Evolutionary conservation across 2,329 filamentous ascomycete species (phyloP).

Genomic region (Massarina eburnea): DNA sequence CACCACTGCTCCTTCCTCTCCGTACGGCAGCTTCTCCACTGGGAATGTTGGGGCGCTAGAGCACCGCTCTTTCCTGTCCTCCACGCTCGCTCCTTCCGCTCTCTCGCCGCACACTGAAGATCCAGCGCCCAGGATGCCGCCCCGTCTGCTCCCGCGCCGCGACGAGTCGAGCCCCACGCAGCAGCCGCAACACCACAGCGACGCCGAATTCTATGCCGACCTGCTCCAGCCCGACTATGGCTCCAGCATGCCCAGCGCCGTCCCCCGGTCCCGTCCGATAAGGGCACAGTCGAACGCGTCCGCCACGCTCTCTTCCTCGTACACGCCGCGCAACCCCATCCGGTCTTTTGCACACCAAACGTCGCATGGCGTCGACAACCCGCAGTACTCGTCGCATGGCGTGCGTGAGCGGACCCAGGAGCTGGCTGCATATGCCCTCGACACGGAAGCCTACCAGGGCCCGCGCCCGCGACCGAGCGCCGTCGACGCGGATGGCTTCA

Average conservation of each 20-base stretch:
- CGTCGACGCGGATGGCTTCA: constrained; percentile 24
- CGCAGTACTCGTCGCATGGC: constrained; percentile 71
- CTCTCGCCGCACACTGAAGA: too few relatives aligned
- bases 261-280: constrained; percentile 30
- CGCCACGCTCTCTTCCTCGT: constrained; percentile 29
- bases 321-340: constrained; percentile 58
- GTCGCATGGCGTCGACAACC: constrained; percentile 64
- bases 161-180: constrained; percentile 18
- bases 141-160: constrained; percentile 20
- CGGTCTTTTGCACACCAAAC: constrained; percentile 72
- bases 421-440: constrained; percentile 77
- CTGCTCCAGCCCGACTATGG: constrained; percentile 23
- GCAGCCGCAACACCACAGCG: constrained; percentile 32
- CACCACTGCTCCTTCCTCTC: too few relatives aligned
- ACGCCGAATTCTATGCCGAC: constrained; percentile 30
- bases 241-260: constrained; percentile 20
- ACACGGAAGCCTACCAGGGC: constrained; percentile 36
- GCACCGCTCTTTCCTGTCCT: too few relatives aligned
- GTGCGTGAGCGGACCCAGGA: constrained; percentile 87
- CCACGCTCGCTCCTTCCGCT: too few relatives aligned
- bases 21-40: too few relatives aligned
- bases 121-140: constrained; percentile 27
- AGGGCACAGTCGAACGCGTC: constrained; percentile 27
- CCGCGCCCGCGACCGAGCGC: constrained; percentile 26
- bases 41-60: too few relatives aligned